Base-by-base conservation (phyloP, 2,329 filamentous ascomycete species). In the Alternaria burnsii region DNA sequence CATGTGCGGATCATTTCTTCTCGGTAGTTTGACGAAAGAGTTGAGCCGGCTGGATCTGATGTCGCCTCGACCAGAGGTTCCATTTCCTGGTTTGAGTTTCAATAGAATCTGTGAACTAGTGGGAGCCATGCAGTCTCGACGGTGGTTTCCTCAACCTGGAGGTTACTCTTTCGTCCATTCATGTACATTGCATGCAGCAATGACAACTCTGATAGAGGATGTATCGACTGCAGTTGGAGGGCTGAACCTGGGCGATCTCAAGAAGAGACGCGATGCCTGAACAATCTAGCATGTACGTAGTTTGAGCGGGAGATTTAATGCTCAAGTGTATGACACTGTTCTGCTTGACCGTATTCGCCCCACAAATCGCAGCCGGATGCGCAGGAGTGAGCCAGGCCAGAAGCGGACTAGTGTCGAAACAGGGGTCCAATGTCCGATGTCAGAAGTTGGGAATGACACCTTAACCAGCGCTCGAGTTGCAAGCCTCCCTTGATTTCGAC, bases 401-500 rank as follows among this genome's bases (percentile, higher is more conserved):
- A 58, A 52, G 9, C 4, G 22, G 22, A 2, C 62, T 63, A 65
- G 63, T 16, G n/a, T 4, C 2, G 16, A 32, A 28, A 55, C 65
- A 67, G 59, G 64, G 62, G 62, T 67, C 59, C 46, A 47, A 55
- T 36, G 42, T 43, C 54, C 54, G 22, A 61, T 58, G 42, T 40
- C 34, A 53, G 42, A 61, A 61, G 42, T 58, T 54, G 42, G 32
- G 48, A 44, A 38, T 48, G 61, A 57, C 54, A 54, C 22, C 36
- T 52, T 50, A 16, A 61, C 54, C 36, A 46, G 22, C 28, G 48
- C 46, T 46, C 26, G 4, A 46, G 51, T 26, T 32, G 44, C 38
- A 20, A 47, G 30, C 26, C 55, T 36, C 42, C 50, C 16, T 50
- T 41, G 26, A 52, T 52, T 26, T 63, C 59, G 66, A 76, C 75